Conservation (phyloP, 352 stramenopile genomes). For the Peronospora destructor region DNA sequence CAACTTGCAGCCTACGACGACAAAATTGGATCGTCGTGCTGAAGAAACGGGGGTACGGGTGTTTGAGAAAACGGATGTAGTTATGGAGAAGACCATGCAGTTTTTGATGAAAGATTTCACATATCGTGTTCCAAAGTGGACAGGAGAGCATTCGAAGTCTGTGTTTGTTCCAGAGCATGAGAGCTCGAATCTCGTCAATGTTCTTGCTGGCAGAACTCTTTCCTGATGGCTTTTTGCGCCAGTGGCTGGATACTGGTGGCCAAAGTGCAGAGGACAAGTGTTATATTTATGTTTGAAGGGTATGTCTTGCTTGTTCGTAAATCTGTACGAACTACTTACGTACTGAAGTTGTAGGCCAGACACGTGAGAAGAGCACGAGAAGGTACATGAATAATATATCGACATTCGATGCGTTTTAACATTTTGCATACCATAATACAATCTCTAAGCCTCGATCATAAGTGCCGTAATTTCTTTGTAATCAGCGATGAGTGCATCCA, state of each 20-base stretch:
- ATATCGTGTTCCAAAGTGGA: constrained; percentile 60
- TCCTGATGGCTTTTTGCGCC: constrained; percentile 20
- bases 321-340: neutral
- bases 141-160: constrained; percentile 42
- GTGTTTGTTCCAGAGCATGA: constrained; percentile 71
- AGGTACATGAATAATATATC: constrained; percentile 18
- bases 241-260: neutral
- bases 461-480: constrained; percentile 76
- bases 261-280: neutral
- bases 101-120: constrained; percentile 40
- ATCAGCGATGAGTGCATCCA: constrained; percentile 52
- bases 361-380: neutral
- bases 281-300: constrained; percentile 15
- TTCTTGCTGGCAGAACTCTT: constrained; percentile 53
- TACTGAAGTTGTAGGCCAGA: neutral
- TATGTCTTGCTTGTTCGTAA: neutral
- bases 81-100: constrained; percentile 74
- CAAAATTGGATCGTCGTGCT: constrained; percentile 62
- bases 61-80: constrained; percentile 66
- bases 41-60: constrained; percentile 60
- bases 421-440: neutral
- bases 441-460: constrained; percentile 42
- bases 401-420: constrained; percentile 27
- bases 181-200: constrained; percentile 69
- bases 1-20: constrained; percentile 63